Evolutionary conservation across 805 yeast species (phyloP), one percentile per base, ranked within the genome.

Genomic region (Candida maris): DNA sequence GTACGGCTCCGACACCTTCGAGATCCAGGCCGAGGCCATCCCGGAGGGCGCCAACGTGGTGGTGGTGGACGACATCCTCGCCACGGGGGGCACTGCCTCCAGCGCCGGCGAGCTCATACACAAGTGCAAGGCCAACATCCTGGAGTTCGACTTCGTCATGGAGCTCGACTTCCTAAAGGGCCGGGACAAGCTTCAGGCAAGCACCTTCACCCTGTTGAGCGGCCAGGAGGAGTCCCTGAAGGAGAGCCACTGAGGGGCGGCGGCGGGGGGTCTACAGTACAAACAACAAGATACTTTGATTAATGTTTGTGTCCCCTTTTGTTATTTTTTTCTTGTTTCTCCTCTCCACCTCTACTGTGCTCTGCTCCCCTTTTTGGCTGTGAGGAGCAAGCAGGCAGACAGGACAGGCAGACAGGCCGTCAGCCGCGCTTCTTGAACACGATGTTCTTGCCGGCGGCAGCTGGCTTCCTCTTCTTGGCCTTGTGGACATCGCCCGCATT

Each of bases 101-200:
- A 96, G 94, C 41, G 97, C 97, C 27, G 97, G 95, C 41, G 82
- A 86, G 56, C 73, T 93, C 47, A 83, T 87, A 34, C 57, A 59
- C 48, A 66, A 73, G 61, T 71, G 80, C 43, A 79, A 80, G 38
- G 96, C 81, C 43, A 74, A 81, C 41, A 73, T 89, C 36, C 59
- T 81, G 35, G 95, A 88, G 65, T 93, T 79, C 62, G 68, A 82
- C 46, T 93, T 93, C 57, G 86, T 93, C 30, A 79, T 93, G 85
- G 98, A 93, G 68, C 79, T 93, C 55, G 91, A 86, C 56, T 93
- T 91, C 77, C 77, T 93, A 60, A 82, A 88, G 58, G 99, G 98
- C 49, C 80, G 95, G 65, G 89, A 84, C 39, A 83, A 77, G 68
- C 79, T 93, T 52, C 73, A 70, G 39, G 87, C 93, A 29, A 94